Evolutionary conservation across 106 monocot species (phyloP).

Genomic region (Alisma plantagoaquatica): DNA sequence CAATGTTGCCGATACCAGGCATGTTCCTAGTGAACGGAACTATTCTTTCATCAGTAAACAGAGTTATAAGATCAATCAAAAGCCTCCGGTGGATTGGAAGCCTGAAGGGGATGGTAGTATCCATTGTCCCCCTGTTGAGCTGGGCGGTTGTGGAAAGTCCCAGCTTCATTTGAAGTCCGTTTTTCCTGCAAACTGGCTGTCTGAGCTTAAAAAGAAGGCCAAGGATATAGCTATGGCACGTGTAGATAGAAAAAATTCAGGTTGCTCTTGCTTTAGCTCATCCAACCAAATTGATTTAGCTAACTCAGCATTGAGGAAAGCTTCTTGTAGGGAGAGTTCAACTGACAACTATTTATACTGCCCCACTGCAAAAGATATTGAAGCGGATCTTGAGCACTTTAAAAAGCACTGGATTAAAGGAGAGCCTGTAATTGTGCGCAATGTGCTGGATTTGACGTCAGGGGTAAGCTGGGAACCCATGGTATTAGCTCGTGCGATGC

Average conservation of each 20-base stretch:
- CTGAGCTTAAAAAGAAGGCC: slow-evolving; percentile 23
- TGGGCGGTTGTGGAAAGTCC: slow-evolving; percentile 51
- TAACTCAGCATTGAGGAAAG: slow-evolving; percentile 44
- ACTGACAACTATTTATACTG: slow-evolving; percentile 55
- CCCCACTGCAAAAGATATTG: slow-evolving; percentile 23
- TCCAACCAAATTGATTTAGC: slow-evolving; percentile 2
- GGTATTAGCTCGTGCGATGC: slow-evolving; percentile 36
- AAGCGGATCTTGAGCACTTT: slow-evolving; percentile 37
- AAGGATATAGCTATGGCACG: slow-evolving; percentile 6
- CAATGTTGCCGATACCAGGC: neutral
- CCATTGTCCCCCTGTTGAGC: slow-evolving; percentile 41
- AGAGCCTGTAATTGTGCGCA: slow-evolving; percentile 63
- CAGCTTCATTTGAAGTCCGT: slow-evolving; percentile 34
- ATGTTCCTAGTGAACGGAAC: slow-evolving; percentile 1
- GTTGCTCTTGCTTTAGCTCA: slow-evolving; percentile 24
- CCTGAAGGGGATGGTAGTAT: slow-evolving; percentile 48
- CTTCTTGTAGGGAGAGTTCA: slow-evolving; percentile 38
- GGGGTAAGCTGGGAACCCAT: slow-evolving; percentile 59
- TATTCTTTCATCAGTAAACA: too few relatives aligned
- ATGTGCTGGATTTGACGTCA: slow-evolving; percentile 27
- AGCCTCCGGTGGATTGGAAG: neutral
- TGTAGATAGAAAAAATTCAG: neutral
- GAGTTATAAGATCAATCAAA: too few relatives aligned
- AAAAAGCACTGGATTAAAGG: slow-evolving; percentile 57
- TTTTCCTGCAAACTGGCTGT: slow-evolving; percentile 17